Evolutionary conservation across 1,284 basidiomycete species (phyloP).

Genomic region (Marasmius fiardii): DNA sequence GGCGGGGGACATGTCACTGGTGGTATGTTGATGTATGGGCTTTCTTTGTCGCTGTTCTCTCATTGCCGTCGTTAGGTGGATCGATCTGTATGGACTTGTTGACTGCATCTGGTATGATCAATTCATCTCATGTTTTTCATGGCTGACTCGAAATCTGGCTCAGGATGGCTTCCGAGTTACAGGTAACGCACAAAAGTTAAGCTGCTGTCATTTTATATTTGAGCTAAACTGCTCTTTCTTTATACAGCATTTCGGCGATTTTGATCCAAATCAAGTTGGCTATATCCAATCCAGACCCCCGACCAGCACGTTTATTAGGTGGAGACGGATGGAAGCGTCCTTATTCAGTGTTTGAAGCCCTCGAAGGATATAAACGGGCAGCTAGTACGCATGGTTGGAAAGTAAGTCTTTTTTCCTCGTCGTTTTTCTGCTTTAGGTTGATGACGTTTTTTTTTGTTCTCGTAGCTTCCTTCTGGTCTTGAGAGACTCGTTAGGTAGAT

Average conservation of each 20-base stretch:
- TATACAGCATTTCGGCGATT: conserved; percentile 50
- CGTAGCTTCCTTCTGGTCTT: conserved; percentile 14
- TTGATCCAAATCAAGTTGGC: conserved; percentile 62
- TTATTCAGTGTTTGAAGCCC: conserved; percentile 49
- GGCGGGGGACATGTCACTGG: conserved; percentile 63
- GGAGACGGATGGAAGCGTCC: conserved; percentile 40
- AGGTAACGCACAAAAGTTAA: conserved; percentile 31
- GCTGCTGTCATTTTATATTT: neutral
- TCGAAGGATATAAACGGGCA: conserved; percentile 55
- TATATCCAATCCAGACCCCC: conserved; percentile 55
- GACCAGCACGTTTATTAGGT: conserved; percentile 44
- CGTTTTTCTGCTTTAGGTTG: neutral
- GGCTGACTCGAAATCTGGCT: neutral
- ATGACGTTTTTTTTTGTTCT: neutral
- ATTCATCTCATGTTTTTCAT: neutral
- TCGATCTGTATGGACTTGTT: conserved; percentile 69
- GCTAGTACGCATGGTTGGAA: conserved; percentile 57
- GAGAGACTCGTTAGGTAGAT: conserved; percentile 13
- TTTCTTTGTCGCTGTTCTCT: conserved; percentile 1
- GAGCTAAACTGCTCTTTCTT: conserved; percentile 1
- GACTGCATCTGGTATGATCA: conserved; percentile 49
- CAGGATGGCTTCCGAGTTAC: conserved; percentile 64
- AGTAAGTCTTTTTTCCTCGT: conserved; percentile 31
- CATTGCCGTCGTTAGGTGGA: conserved; percentile 36
- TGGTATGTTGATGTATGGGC: conserved; percentile 31